Percentiles rank a stretch among this genome's conserved stretches.
phyloP scores from a whole-genome alignment of 805 yeast species.

The Barnettozyma vustinii region DNA sequence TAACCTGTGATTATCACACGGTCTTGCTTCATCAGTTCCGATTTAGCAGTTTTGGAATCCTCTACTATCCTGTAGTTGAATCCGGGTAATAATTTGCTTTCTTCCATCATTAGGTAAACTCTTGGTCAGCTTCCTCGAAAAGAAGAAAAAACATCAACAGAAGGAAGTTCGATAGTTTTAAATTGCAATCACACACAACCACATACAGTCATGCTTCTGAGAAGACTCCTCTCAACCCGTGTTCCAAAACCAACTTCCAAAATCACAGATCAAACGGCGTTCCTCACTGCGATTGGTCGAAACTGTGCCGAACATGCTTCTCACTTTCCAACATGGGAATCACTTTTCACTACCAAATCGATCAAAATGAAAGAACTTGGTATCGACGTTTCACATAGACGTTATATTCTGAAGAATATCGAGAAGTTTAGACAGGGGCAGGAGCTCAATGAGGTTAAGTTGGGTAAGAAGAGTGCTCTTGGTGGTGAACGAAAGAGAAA shows the following conservation, averaged over 20 bases:
- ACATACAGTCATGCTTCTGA: neutral
- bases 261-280: slow-evolving; percentile 67
- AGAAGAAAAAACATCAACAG: neutral
- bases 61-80: neutral
- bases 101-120: neutral
- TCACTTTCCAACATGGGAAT: slow-evolving; percentile 63
- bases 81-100: neutral
- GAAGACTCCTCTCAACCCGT: slow-evolving; percentile 4
- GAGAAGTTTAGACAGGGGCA: slow-evolving; percentile 58
- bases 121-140: neutral
- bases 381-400: slow-evolving; percentile 63
- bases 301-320: slow-evolving; percentile 62
- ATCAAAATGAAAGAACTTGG: slow-evolving; percentile 67
- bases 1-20: neutral
- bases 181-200: neutral
- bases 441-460: slow-evolving; percentile 47
- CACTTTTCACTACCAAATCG: slow-evolving; percentile 54
- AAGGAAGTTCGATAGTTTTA: neutral
- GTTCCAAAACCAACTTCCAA: slow-evolving; percentile 45
- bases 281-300: slow-evolving; percentile 77
- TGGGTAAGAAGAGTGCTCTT: slow-evolving; percentile 64
- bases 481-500: slow-evolving; percentile 86
- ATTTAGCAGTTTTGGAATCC: neutral
- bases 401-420: slow-evolving; percentile 68
- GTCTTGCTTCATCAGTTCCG: too few species aligned